phyloP scores from a whole-genome alignment of 306 rosid genomes.

The Notholithocarpus densiflorus region DNA sequence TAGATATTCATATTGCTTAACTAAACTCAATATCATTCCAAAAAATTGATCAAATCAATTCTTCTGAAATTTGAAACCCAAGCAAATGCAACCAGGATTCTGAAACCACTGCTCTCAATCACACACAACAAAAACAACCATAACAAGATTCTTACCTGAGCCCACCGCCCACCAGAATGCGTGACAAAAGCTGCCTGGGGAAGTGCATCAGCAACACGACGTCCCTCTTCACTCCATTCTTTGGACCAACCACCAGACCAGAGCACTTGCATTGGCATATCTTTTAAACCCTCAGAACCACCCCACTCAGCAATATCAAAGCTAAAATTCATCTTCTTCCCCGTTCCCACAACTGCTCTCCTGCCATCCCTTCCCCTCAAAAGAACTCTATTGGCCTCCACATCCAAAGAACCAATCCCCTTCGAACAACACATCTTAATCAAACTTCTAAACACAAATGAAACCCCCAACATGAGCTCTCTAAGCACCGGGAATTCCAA shows the following conservation, averaged over 20 bases:
- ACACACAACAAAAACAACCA: neutral
- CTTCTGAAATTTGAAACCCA: conserved; percentile 4
- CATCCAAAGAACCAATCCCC: conserved; percentile 41
- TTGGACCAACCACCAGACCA: conserved; percentile 81
- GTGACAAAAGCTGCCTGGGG: conserved; percentile 59
- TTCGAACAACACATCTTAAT: conserved; percentile 60
- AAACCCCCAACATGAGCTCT: conserved; percentile 62
- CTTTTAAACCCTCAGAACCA: conserved; percentile 61
- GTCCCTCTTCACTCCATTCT: conserved; percentile 81
- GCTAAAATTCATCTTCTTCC: conserved; percentile 73
- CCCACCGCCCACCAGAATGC: conserved; percentile 87
- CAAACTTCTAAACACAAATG: conserved; percentile 42
- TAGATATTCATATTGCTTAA: neutral
- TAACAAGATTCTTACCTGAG: conserved; percentile 65
- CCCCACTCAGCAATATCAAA: conserved; percentile 88
- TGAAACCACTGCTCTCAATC: neutral
- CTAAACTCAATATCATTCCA: neutral
- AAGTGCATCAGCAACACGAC: conserved; percentile 58
- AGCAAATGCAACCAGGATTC: neutral
- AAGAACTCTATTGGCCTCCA: conserved; percentile 64
- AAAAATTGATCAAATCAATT: neutral
- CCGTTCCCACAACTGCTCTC: conserved; percentile 61
- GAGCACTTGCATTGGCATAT: conserved; percentile 66
- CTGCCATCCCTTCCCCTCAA: conserved; percentile 69
- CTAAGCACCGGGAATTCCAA: conserved; percentile 61